Conservation (phyloP, 495 filamentous ascomycete species). For the Pyronema omphalodes region DNA sequence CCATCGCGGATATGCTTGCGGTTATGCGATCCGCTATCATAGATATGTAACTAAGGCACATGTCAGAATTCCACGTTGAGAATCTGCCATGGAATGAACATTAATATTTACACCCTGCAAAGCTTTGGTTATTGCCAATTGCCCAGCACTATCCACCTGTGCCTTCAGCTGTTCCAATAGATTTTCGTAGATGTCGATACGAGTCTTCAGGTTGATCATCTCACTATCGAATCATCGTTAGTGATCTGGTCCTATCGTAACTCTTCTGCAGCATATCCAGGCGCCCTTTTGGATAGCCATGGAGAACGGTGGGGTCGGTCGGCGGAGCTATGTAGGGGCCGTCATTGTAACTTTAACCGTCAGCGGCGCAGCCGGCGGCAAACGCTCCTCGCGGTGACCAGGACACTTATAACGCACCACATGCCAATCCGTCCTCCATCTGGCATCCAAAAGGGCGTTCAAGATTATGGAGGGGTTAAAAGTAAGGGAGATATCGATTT, state of each 20-base stretch:
- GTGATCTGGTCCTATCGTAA: too few relatives aligned
- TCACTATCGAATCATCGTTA: constrained; percentile 16
- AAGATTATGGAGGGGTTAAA: too few relatives aligned
- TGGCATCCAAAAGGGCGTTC: constrained; percentile 2
- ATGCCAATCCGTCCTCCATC: background rate
- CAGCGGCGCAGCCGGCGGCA: background rate
- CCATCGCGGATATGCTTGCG: constrained; percentile 13
- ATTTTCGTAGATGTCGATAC: constrained; percentile 32
- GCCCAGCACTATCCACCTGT: constrained; percentile 32
- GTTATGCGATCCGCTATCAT: background rate
- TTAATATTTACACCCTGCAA: constrained; percentile 17
- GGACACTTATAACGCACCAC: background rate
- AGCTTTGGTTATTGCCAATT: constrained; percentile 29
- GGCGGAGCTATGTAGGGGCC: background rate
- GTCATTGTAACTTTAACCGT: background rate
- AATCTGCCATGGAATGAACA: background rate
- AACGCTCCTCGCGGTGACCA: background rate
- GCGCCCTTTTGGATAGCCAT: constrained; percentile 1
- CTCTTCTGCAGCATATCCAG: too few relatives aligned
- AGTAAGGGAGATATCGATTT: background rate
- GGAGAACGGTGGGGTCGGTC: background rate
- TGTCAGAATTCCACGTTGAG: background rate
- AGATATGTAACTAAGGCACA: background rate
- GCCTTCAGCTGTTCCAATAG: constrained; percentile 25
- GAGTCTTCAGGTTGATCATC: constrained; percentile 32